Evolutionary conservation across 495 filamentous ascomycete genomes (phyloP), one percentile per base, ranked within the genome.

Genomic region (Penicillium malachiteum): DNA sequence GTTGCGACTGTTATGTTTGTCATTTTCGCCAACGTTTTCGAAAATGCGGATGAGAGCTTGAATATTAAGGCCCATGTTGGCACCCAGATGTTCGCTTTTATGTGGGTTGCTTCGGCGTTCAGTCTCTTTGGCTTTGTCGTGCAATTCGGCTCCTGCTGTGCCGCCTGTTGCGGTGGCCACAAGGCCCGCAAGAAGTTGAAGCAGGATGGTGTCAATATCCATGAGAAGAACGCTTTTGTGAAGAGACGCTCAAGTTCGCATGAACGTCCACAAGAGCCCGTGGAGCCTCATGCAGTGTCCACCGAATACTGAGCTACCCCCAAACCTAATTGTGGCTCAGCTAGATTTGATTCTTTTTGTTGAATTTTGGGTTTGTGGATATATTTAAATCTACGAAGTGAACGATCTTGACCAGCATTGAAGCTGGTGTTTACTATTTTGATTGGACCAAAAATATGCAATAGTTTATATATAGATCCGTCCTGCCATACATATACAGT

Each of bases 1-100:
- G 81, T 95, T 30, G 91, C 86, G 11, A 94, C 89, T 0, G 89
- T 85, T 55, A 88, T 96, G 79, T 91, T 88, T 62, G 62, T 85
- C 33, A 86, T 92, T 45, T 91, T 96, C 74, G 79, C 81, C 38
- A 85, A 85, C 44, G 87, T 90, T 17, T 83, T 94, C 59, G 66
- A 68, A 31, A 70, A 80, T 71, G 72, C 81, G 64, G 56, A 81
- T 78, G 69, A 72, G 59, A 81, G 83, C 32, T 70, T 96, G 14
- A 94, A 96, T 64, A 93, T 97, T 59, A 66, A 74, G 7, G 89
- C 87, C 4, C 69, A 78, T 11, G 63, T 96, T 6, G 91, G 92
- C 3, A 73, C 56, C 6, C 75, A 79, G 59, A 95, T 97, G 91
- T 81, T 96, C 63, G 86, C 76, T 0, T 95, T 96, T 60, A 91